Conservation (phyloP, 1,284 basidiomycete species). For the Leccinum pachyderme region DNA sequence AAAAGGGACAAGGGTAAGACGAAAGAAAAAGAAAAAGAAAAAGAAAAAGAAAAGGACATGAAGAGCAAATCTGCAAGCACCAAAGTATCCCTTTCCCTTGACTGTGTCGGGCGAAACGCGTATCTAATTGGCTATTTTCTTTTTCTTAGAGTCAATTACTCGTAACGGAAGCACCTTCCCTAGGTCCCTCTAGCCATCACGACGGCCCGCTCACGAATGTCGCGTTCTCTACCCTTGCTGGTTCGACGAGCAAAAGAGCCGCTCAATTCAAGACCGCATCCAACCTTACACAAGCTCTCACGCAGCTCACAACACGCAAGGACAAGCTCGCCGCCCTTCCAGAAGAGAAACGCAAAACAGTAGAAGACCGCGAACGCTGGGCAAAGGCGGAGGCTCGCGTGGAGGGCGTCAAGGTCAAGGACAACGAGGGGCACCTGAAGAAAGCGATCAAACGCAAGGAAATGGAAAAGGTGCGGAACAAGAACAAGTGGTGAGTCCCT, state of each 20-base stretch:
- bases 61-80: constrained; percentile 35
- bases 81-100: constrained; percentile 44
- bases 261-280: constrained; percentile 61
- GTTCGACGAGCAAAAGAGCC: constrained; percentile 50
- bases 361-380: constrained; percentile 82
- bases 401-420: constrained; percentile 84
- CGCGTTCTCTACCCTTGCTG: constrained; percentile 66
- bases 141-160: constrained; percentile 66
- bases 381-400: constrained; percentile 82
- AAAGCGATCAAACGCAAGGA: constrained; percentile 90
- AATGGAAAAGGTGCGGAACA: constrained; percentile 81
- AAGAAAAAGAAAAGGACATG: constrained; percentile 24
- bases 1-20: constrained; percentile 49
- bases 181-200: constrained; percentile 34
- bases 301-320: constrained; percentile 72
- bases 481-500: constrained; percentile 74
- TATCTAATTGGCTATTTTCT: not conserved
- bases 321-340: constrained; percentile 71
- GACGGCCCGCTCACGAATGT: constrained; percentile 56
- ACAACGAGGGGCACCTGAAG: constrained; percentile 79
- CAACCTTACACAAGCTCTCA: constrained; percentile 82
- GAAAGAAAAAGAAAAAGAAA: constrained; percentile 10
- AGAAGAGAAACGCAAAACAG: constrained; percentile 74
- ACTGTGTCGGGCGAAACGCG: not conserved
- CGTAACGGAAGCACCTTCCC: constrained; percentile 43